phyloP scores from a whole-genome alignment of 2,329 filamentous ascomycete species.

The Penicillium frequentans region DNA sequence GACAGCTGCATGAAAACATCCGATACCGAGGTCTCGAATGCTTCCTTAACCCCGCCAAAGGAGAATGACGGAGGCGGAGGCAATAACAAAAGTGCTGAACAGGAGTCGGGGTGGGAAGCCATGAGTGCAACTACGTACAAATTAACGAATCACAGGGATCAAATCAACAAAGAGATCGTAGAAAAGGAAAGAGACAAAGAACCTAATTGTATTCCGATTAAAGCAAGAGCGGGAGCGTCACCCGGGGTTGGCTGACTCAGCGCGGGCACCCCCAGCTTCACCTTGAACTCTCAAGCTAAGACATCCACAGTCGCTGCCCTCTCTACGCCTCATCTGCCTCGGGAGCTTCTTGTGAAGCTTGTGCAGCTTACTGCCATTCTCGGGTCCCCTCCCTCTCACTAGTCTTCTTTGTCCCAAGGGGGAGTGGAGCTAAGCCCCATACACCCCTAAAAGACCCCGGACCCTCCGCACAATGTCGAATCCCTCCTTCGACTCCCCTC shows the following conservation, averaged over 20 bases:
- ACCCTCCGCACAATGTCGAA: conserved; percentile 41
- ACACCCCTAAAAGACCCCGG: conserved; percentile 9
- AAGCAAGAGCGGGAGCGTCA: conserved; percentile 3
- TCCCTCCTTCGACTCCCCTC: conserved; percentile 52
- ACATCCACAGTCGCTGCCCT: background rate
- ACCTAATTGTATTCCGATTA: background rate
- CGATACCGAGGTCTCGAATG: conserved; percentile 61
- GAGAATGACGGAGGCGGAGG: conserved; percentile 60
- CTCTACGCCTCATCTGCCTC: conserved; percentile 1
- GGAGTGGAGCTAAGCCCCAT: conserved; percentile 22
- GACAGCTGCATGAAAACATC: conserved; percentile 55
- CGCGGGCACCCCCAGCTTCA: conserved; percentile 10
- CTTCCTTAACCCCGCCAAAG: conserved; percentile 54
- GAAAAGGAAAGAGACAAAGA: background rate
- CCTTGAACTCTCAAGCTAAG: conserved; percentile 3
- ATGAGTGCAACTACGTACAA: conserved; percentile 18
- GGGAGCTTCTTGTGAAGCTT: conserved; percentile 34
- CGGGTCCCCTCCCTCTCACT: conserved; percentile 5
- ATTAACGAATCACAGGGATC: background rate
- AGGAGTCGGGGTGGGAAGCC: conserved; percentile 18
- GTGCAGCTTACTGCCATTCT: background rate
- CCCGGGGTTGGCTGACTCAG: conserved; percentile 14
- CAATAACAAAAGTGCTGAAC: conserved; percentile 58
- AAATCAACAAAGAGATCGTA: background rate
- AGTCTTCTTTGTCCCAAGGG: conserved; percentile 5